phyloP scores from a whole-genome alignment of 2,329 filamentous ascomycete species.

The Fusarium sp. region DNA sequence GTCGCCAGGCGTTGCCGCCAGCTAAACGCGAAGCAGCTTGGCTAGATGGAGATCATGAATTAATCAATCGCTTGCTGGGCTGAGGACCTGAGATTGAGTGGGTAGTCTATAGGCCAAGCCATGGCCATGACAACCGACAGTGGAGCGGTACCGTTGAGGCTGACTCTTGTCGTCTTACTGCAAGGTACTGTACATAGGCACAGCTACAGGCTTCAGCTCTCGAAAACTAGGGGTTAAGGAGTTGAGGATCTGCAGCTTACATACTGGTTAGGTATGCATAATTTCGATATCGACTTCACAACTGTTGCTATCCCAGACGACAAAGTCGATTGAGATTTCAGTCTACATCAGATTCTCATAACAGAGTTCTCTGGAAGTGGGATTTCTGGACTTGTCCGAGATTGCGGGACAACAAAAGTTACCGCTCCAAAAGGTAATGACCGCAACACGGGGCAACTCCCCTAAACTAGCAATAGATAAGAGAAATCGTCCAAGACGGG shows the following conservation, averaged over 20 bases:
- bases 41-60: conserved; percentile 42
- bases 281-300: conserved; percentile 3
- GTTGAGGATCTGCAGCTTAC: conserved; percentile 14
- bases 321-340: not conserved
- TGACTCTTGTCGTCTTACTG: conserved; percentile 13
- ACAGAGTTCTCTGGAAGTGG: conserved; percentile 16
- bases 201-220: conserved; percentile 12
- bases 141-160: conserved; percentile 21
- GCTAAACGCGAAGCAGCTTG: conserved; percentile 35
- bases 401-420: conserved; percentile 34
- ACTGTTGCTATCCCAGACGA: conserved; percentile 14
- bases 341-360: not conserved
- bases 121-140: conserved; percentile 18
- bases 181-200: conserved; percentile 8
- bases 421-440: conserved; percentile 13
- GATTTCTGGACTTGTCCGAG: conserved; percentile 36
- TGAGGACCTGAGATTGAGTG: conserved; percentile 32
- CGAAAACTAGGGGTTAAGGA: not conserved
- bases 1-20: conserved; percentile 35
- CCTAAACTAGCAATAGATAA: conserved; percentile 16
- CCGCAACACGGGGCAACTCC: conserved; percentile 20
- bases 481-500: not conserved
- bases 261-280: conserved; percentile 15
- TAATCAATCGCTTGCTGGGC: conserved; percentile 32
- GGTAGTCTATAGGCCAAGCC: conserved; percentile 18